Percentiles rank a stretch among this genome's conserved stretches.
Evolutionary conservation across 768 basidiomycete genomes (phyloP).

Genomic region (Trametes cinnabarina): DNA sequence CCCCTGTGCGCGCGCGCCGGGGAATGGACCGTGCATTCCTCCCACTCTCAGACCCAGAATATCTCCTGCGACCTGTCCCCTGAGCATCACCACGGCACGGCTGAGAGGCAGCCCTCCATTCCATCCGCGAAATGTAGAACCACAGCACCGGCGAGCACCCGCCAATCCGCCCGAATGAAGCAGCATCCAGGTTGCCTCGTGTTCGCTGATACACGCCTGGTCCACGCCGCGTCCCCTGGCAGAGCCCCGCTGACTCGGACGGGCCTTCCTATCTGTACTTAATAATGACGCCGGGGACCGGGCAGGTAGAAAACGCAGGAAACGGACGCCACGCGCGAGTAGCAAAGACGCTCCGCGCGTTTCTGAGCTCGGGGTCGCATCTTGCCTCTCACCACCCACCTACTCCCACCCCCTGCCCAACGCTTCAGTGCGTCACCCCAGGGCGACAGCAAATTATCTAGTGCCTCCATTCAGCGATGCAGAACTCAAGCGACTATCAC

Average conservation of each 20-base stretch:
- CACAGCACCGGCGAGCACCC: background rate
- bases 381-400: slow-evolving; percentile 22
- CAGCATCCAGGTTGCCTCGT: slow-evolving; percentile 16
- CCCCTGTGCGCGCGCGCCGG: background rate
- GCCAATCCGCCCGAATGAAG: slow-evolving; percentile 9
- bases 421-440: slow-evolving; percentile 19
- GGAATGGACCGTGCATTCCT: slow-evolving; percentile 11
- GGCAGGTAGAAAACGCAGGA: slow-evolving; percentile 9
- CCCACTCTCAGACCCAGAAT: slow-evolving; percentile 8
- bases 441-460: no score
- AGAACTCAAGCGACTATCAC: slow-evolving; percentile 23
- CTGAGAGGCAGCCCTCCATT: background rate
- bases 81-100: background rate
- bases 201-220: slow-evolving; percentile 28
- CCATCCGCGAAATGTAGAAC: background rate
- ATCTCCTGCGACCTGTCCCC: slow-evolving; percentile 3
- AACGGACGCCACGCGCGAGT: slow-evolving; percentile 20
- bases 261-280: slow-evolving; percentile 16
- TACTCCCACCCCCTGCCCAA: slow-evolving; percentile 15
- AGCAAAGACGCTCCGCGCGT: slow-evolving; percentile 11
- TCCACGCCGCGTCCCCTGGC: slow-evolving; percentile 16
- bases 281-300: slow-evolving; percentile 21
- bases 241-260: slow-evolving; percentile 13
- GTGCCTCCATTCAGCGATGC: slow-evolving; percentile 21
- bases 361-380: slow-evolving; percentile 15